Evolutionary conservation across 2,329 filamentous ascomycete species (phyloP).

Genomic region (Penicillium sp.): DNA sequence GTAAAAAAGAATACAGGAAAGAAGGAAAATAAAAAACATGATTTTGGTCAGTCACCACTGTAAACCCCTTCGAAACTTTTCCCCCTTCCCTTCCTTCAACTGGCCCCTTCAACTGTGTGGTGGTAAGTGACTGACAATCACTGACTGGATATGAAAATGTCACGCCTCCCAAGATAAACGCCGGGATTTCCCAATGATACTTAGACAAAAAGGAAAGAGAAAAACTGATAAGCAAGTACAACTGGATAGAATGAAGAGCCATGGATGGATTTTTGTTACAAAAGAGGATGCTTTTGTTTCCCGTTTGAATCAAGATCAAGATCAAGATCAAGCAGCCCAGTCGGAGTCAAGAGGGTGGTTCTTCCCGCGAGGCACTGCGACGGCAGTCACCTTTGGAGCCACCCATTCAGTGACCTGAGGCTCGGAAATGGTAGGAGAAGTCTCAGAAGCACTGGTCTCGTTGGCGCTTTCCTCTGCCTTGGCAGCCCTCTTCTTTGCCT

Average conservation of each 20-base stretch:
- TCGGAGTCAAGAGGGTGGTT: constrained; percentile 44
- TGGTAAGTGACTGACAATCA: neutral
- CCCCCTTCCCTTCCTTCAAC: neutral
- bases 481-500: constrained; percentile 41
- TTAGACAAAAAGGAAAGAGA: neutral
- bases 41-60: neutral
- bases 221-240: neutral
- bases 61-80: neutral
- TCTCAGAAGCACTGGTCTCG: constrained; percentile 41
- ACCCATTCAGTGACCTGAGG: constrained; percentile 20
- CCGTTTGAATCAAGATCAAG: too few species aligned
- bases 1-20: neutral
- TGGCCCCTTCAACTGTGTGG: neutral
- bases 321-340: constrained; percentile 44
- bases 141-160: neutral
- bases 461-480: constrained; percentile 42
- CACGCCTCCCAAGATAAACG: neutral
- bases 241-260: neutral
- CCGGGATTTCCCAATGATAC: neutral
- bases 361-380: constrained; percentile 25
- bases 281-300: neutral
- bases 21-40: neutral
- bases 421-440: constrained; percentile 1
- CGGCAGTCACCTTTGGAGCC: constrained; percentile 31
- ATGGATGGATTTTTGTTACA: neutral